phyloP scores from a whole-genome alignment of 495 filamentous ascomycete species.

The Clohesyomyces aquaticus region DNA sequence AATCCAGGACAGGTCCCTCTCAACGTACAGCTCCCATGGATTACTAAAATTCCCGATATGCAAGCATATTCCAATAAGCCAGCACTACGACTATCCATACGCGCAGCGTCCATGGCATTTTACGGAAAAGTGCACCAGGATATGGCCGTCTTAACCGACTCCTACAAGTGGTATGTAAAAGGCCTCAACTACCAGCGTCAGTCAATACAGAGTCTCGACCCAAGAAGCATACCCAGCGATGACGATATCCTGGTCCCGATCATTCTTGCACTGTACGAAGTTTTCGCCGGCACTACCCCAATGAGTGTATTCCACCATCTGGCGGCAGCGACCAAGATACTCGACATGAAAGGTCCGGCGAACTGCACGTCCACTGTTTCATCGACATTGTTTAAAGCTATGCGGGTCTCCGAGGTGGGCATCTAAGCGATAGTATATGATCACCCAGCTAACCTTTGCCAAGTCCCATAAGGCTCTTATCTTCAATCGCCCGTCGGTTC shows the following conservation, averaged over 20 bases:
- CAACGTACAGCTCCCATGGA: conserved; percentile 24
- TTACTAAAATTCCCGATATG: conserved; percentile 20
- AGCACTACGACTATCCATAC: conserved; percentile 23
- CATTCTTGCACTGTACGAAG: conserved; percentile 33
- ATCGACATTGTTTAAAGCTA: conserved; percentile 20
- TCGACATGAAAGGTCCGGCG: conserved; percentile 23
- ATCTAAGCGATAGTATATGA: background rate
- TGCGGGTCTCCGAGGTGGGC: conserved; percentile 30
- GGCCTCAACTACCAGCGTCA: conserved; percentile 23
- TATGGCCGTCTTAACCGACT: conserved; percentile 24
- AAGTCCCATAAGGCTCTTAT: conserved; percentile 26
- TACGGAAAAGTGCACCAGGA: conserved; percentile 29
- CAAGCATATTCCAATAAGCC: conserved; percentile 17
- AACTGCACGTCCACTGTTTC: conserved; percentile 21
- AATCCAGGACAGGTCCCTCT: conserved; percentile 8
- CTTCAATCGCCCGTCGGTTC: conserved; percentile 24
- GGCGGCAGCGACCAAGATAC: conserved; percentile 25
- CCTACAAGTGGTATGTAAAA: conserved; percentile 31
- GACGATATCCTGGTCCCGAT: conserved; percentile 34
- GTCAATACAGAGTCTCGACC: conserved; percentile 10
- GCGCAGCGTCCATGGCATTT: conserved; percentile 33
- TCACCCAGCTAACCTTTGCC: background rate
- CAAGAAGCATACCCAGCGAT: conserved; percentile 13
- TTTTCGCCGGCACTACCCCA: conserved; percentile 30
- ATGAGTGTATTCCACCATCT: conserved; percentile 35